Percentiles rank a stretch among this genome's conserved stretches.
These are phyloP conservation scores for Alternaria sp. DNA, from an alignment of 2,329 filamentous ascomycete genomes.

Conservation along the genomic window DNA sequence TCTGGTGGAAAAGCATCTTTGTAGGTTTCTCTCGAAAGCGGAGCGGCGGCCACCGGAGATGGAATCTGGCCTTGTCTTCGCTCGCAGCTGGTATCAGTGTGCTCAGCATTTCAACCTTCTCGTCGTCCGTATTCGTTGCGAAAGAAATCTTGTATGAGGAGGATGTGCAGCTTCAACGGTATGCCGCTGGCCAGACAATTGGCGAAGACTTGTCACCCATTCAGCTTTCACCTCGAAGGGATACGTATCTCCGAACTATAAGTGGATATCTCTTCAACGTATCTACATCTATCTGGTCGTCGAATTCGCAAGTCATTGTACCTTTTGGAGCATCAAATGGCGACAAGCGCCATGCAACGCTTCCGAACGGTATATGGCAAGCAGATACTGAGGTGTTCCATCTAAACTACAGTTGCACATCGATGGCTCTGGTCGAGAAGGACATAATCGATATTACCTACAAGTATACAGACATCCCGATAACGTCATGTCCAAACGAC, in stretches of 20 bases:
- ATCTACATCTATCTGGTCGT: not conserved
- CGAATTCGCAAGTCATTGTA: not conserved
- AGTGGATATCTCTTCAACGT: not conserved
- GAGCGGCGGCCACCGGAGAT: not conserved
- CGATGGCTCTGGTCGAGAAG: not conserved
- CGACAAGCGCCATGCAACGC: not conserved
- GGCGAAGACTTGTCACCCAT: not conserved
- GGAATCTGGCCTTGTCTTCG: not conserved
- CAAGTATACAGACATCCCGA: not conserved
- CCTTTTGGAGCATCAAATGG: not conserved
- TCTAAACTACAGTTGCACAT: not conserved
- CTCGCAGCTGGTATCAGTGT: not conserved
- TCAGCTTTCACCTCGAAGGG: not conserved
- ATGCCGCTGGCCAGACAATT: not conserved
- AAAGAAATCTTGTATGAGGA: not conserved
- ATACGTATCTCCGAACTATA: not conserved
- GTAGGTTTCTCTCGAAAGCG: not conserved
- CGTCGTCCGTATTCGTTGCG: not conserved
- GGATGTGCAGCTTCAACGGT: not conserved
- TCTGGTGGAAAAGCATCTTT: not conserved
- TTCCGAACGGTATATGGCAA: not conserved
- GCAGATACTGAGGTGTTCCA: not conserved
- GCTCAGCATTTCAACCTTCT: not conserved
- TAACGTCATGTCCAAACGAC: not conserved
- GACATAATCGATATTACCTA: not conserved